Evolutionary conservation across 208 protist species (phyloP).

Genomic region (Novymonas esmeraldas): DNA sequence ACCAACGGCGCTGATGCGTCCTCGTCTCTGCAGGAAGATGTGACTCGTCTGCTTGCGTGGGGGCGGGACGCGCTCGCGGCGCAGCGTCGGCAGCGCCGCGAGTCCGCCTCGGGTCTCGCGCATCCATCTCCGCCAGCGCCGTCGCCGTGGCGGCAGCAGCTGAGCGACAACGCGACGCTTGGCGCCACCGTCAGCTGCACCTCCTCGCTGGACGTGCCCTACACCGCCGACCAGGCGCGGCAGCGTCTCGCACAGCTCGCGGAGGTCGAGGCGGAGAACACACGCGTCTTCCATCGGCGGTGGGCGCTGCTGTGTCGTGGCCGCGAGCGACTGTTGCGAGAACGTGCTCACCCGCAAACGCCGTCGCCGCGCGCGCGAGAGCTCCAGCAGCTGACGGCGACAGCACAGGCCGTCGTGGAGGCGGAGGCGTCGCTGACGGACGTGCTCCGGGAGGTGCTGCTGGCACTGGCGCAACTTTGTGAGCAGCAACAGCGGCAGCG

Average conservation of each 20-base stretch:
- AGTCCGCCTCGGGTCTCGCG: not conserved
- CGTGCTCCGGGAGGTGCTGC: constrained; percentile 3
- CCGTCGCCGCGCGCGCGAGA: constrained; percentile 4
- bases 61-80: constrained; percentile 13
- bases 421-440: constrained; percentile 18
- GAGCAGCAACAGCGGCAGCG: not conserved
- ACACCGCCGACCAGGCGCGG: constrained; percentile 21
- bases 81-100: constrained; percentile 23
- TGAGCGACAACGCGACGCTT: not conserved
- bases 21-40: constrained; percentile 18
- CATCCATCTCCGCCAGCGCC: too few relatives aligned
- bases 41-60: constrained; percentile 18
- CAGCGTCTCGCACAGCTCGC: constrained; percentile 23
- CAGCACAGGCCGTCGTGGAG: constrained; percentile 26
- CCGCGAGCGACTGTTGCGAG: constrained; percentile 9
- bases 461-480: not conserved
- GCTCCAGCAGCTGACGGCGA: constrained; percentile 2
- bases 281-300: constrained; percentile 16
- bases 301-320: constrained; percentile 22
- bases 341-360: not conserved
- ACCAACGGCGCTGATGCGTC: not conserved
- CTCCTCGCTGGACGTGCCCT: not conserved
- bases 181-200: not conserved
- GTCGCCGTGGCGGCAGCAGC: not conserved
- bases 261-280: constrained; percentile 22